Base-by-base conservation (phyloP, 2,329 filamentous ascomycete species). In the Cephalotrichum gorgonifer region DNA sequence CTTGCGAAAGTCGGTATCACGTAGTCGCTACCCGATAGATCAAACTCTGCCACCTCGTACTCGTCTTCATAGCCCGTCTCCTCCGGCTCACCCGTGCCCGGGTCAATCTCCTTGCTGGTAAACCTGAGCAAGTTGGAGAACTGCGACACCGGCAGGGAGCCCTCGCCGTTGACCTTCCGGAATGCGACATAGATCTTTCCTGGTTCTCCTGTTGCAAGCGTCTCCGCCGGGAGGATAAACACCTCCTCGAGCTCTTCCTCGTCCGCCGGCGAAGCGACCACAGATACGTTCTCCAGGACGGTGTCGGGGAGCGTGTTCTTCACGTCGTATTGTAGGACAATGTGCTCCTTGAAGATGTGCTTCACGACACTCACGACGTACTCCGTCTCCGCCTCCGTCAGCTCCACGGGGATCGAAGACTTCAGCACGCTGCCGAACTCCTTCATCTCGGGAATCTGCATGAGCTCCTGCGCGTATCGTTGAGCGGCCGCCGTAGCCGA, bases 31-130 rank as follows among this genome's bases (percentile, higher is more conserved):
- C 91, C 93, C 17, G 81, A 78, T 52, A 98, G 79, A 53, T 96
- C 90, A 53, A 97, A 81, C 62, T 96, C 89, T 53, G 93, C 88
- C 52, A 97, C 86, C 69, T 96, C 88, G 63, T 98, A 98, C 70
- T 98, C 93, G 61, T 98, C 93, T 48, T 97, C 91, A 65, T 97
- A 97, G 43, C 93, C 93, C 43, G 72, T 77, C 15, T 95, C 89
- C 65, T 98, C 93, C 1, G 91, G 87, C 68, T 96, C 89, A 55
- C 82, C 81, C n/a, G 88, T 95, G 25, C 86, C 86, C 6, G 93
- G 93, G 60, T 98, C 93, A 56, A 98, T 93, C 69, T 98, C 93
- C 71, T 96, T 97, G 73, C 85, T 93, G 17, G 89, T 96, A 65
- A 98, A 98, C 69, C 93, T 96, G 62, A 98, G 84, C 35, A 88